These are phyloP conservation scores for Eutypella sp. DNA, from an alignment of 2,329 filamentous ascomycete species.

Conservation along the genomic window DNA sequence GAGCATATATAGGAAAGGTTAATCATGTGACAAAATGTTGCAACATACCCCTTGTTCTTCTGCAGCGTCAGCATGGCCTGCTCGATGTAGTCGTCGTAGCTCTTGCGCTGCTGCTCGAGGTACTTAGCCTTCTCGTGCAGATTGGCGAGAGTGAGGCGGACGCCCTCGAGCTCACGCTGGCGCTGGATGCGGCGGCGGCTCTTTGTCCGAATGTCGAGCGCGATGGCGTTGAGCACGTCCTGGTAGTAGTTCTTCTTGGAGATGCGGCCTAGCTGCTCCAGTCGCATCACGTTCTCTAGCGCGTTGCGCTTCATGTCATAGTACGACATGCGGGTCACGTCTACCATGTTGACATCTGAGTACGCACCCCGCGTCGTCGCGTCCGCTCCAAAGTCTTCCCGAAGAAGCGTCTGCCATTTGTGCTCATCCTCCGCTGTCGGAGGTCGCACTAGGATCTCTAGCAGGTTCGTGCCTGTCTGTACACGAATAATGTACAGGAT, in stretches of 20 bases:
- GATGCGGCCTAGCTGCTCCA: constrained; percentile 84
- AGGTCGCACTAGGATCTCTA: constrained; percentile 91
- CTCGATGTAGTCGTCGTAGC: constrained; percentile 98
- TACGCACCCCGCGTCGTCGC: constrained; percentile 76
- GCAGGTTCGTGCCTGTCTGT: constrained; percentile 84
- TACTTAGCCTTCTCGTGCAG: constrained; percentile 84
- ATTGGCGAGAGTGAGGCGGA: constrained; percentile 68
- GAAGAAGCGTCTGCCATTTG: constrained; percentile 76
- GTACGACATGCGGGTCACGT: constrained; percentile 86
- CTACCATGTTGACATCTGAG: constrained; percentile 81
- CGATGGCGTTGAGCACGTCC: constrained; percentile 95
- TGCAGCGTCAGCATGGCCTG: constrained; percentile 96
- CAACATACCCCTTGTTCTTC: constrained; percentile 79
- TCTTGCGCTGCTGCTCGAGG: constrained; percentile 91
- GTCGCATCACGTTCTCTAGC: constrained; percentile 84
- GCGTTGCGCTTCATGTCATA: constrained; percentile 88
- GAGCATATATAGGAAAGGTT: too few species aligned
- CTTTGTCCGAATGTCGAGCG: constrained; percentile 94
- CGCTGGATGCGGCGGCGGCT: constrained; percentile 88
- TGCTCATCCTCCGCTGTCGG: constrained; percentile 83
- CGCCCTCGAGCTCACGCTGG: constrained; percentile 83
- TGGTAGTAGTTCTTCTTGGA: constrained; percentile 91
- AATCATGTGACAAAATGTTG: not conserved
- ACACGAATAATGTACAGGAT: constrained; percentile 97
- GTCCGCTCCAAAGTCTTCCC: constrained; percentile 71